Percentiles rank a stretch among this genome's conserved stretches.
phyloP scores from a whole-genome alignment of 257 asterid genomes.

The Nicotiana otophora region DNA sequence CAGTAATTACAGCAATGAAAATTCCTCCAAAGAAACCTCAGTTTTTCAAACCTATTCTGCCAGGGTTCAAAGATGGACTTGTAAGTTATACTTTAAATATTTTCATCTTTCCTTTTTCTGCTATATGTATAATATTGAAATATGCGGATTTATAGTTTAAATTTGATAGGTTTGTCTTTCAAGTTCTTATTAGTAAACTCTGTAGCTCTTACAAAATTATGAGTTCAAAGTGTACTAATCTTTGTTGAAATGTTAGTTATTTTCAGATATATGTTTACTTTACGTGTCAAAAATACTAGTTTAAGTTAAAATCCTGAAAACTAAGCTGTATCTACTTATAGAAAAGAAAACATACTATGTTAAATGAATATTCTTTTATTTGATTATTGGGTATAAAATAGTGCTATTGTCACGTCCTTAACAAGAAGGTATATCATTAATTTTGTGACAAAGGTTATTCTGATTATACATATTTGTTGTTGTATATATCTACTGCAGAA shows the following conservation, averaged over 20 bases:
- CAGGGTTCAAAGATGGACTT: conserved; percentile 15
- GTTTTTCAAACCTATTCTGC: conserved; percentile 14
- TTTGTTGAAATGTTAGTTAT: neutral
- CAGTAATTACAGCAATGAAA: neutral
- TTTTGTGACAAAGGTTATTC: neutral
- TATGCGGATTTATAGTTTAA: too few relatives aligned
- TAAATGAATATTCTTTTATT: too few relatives aligned
- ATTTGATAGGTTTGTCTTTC: too few relatives aligned
- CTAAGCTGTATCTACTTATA: too few relatives aligned
- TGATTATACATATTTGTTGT: neutral
- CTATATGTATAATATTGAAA: neutral
- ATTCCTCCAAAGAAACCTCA: conserved; percentile 12
- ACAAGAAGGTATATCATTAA: neutral
- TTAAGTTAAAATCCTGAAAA: too few relatives aligned
- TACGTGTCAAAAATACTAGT: too few relatives aligned
- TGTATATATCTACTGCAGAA: neutral
- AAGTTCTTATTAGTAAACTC: neutral
- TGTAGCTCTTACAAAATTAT: neutral
- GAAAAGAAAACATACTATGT: too few relatives aligned
- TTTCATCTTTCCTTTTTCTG: neutral
- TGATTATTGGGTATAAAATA: too few relatives aligned
- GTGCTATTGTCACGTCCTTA: too few relatives aligned
- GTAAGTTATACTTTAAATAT: neutral
- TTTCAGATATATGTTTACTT: too few relatives aligned
- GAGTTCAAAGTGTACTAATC: neutral